A percentile compares a stretch with the other conserved stretches of the same genome.
These are phyloP conservation scores for Termitomyces sp. DNA, from an alignment of 768 basidiomycete genomes.

Conservation along the genomic window DNA sequence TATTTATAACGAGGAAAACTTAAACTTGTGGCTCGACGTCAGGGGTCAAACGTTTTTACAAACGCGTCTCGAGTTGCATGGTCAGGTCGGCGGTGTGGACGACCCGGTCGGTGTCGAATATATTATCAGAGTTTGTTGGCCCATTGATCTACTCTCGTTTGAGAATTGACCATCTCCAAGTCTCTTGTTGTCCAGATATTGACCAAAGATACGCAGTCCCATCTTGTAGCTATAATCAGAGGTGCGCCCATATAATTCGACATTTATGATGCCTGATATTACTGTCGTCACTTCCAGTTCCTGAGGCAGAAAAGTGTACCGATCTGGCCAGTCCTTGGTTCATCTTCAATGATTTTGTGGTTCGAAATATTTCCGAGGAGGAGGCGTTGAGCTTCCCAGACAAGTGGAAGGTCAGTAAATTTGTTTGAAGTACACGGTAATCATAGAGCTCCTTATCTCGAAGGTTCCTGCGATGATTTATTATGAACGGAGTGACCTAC, in stretches of 20 bases:
- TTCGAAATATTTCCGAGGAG: conserved; percentile 77
- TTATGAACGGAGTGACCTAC: conserved; percentile 71
- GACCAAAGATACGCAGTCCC: conserved; percentile 68
- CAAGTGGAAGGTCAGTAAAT: conserved; percentile 85
- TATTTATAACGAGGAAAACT: conserved; percentile 71
- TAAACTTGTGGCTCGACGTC: conserved; percentile 74
- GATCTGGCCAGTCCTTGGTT: conserved; percentile 69
- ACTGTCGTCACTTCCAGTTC: conserved; percentile 39
- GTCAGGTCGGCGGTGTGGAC: conserved; percentile 57
- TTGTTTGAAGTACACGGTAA: neutral
- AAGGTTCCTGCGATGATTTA: conserved; percentile 91
- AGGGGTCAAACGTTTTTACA: conserved; percentile 59
- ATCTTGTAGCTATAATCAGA: conserved; percentile 87
- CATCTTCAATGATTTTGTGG: conserved; percentile 96
- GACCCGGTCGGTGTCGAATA: conserved; percentile 61
- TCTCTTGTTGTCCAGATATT: conserved; percentile 80
- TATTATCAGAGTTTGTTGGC: conserved; percentile 57
- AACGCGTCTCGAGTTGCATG: conserved; percentile 53
- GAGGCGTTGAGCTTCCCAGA: conserved; percentile 87
- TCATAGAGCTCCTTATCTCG: conserved; percentile 18
- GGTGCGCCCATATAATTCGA: conserved; percentile 40
- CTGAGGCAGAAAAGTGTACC: conserved; percentile 52
- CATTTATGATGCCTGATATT: neutral
- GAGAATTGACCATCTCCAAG: conserved; percentile 36
- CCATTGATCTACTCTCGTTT: neutral